Conservation (phyloP, 495 filamentous ascomycete genomes). For the Neurospora sublineolata region DNA sequence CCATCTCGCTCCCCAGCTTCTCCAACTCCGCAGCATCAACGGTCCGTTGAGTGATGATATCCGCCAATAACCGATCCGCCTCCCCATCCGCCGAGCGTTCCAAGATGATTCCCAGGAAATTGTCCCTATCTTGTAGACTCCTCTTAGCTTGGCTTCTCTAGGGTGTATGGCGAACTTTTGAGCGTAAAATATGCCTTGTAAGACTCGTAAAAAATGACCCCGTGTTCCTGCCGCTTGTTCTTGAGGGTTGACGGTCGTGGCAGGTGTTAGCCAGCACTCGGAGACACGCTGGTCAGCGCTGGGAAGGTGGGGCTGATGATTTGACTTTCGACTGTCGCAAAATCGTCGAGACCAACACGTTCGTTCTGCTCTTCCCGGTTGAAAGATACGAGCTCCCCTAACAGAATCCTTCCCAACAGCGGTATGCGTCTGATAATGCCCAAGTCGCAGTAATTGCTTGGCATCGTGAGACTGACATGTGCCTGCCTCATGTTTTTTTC, state of each 20-base stretch:
- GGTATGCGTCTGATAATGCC: neutral
- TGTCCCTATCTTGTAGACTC: too few species aligned
- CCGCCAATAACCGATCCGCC: too few species aligned
- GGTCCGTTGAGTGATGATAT: too few species aligned
- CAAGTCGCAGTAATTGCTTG: neutral
- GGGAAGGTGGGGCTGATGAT: neutral
- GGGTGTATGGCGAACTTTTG: too few species aligned
- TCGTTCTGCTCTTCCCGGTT: neutral
- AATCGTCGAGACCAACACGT: neutral
- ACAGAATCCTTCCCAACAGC: neutral
- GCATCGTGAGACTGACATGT: neutral
- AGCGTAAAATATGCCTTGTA: too few species aligned
- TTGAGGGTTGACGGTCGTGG: neutral
- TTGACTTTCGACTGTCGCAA: neutral
- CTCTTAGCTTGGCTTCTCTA: too few species aligned
- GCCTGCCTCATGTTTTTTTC: neutral
- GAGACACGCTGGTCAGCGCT: neutral
- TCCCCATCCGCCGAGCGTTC: too few species aligned
- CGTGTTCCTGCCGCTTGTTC: neutral
- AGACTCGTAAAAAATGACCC: too few species aligned
- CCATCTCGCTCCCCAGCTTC: too few species aligned
- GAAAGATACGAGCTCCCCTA: neutral
- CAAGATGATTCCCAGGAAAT: too few species aligned
- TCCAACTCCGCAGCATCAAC: too few species aligned
- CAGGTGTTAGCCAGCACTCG: neutral